Conservation (phyloP, 148 eudicot species). For the Vaccinium myrtillus region DNA sequence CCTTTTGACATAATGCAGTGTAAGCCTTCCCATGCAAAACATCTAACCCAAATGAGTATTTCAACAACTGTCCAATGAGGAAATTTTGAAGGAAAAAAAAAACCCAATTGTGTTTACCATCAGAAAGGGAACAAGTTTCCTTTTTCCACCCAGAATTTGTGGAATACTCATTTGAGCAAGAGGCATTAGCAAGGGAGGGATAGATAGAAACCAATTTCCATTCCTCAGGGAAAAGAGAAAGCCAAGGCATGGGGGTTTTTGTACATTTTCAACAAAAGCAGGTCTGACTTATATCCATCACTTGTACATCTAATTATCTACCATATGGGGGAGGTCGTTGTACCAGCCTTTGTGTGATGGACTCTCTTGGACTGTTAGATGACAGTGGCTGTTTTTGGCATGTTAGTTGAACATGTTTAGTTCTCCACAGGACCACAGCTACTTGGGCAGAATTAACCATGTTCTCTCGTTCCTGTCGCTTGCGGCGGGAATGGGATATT, state of each 20-base stretch:
- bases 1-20: background rate
- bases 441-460: no score
- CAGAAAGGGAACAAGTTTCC: background rate
- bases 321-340: no score
- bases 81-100: background rate
- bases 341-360: no score
- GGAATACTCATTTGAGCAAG: slow-evolving; percentile 38
- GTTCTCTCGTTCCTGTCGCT: no score
- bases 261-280: no score
- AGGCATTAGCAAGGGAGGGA: slow-evolving; percentile 23
- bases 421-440: no score
- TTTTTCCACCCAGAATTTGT: background rate
- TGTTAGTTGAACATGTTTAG: no score
- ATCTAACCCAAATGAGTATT: slow-evolving; percentile 28
- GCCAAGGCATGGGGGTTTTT: no score
- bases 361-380: no score
- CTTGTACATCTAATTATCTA: no score
- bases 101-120: background rate
- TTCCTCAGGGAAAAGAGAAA: background rate
- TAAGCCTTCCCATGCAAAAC: slow-evolving; percentile 22
- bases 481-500: no score
- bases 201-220: background rate
- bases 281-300: background rate
- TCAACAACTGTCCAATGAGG: slow-evolving; percentile 6
- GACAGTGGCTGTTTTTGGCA: no score